A percentile compares a stretch with the other conserved stretches of the same genome.
Conservation (phyloP, 495 filamentous ascomycete genomes). For the Neurospora sp. region DNA sequence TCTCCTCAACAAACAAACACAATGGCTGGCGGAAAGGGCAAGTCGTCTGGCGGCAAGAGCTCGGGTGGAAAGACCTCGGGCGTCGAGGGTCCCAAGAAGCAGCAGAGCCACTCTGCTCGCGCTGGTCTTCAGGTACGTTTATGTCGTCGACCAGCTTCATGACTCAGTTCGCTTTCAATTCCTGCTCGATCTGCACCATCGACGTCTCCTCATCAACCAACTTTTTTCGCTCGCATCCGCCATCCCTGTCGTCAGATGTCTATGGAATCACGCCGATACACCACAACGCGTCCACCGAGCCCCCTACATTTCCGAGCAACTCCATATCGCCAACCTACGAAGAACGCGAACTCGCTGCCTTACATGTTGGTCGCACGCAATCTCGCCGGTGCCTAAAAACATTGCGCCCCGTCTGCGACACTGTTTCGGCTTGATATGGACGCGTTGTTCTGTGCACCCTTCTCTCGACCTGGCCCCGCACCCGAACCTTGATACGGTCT, state of each 20-base stretch:
- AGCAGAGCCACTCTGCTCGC: slow-evolving; percentile 97
- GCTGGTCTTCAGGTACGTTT: slow-evolving; percentile 93
- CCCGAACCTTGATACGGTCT: background rate
- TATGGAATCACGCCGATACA: slow-evolving; percentile 3
- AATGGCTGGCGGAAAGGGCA: slow-evolving; percentile 82
- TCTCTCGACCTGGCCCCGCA: background rate
- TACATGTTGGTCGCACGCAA: background rate
- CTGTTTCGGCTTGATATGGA: background rate
- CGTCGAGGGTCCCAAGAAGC: slow-evolving; percentile 62
- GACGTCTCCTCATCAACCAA: background rate
- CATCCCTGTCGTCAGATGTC: background rate
- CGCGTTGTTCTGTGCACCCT: background rate
- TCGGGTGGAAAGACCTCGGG: slow-evolving; percentile 80
- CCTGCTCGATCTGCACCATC: background rate
- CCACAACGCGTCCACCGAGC: slow-evolving; percentile 6
- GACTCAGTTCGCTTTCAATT: slow-evolving; percentile 6
- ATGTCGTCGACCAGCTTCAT: slow-evolving; percentile 7
- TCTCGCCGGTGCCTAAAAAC: background rate
- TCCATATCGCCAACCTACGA: background rate
- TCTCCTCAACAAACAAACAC: slow-evolving; percentile 10
- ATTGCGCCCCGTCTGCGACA: background rate
- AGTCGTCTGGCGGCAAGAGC: slow-evolving; percentile 82
- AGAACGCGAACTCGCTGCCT: background rate
- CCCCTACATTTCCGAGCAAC: slow-evolving; percentile 2
- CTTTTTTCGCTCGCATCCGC: background rate